These are phyloP conservation scores for Amanita subjunquillea DNA, from an alignment of 768 basidiomycete genomes.

Conservation along the genomic window DNA sequence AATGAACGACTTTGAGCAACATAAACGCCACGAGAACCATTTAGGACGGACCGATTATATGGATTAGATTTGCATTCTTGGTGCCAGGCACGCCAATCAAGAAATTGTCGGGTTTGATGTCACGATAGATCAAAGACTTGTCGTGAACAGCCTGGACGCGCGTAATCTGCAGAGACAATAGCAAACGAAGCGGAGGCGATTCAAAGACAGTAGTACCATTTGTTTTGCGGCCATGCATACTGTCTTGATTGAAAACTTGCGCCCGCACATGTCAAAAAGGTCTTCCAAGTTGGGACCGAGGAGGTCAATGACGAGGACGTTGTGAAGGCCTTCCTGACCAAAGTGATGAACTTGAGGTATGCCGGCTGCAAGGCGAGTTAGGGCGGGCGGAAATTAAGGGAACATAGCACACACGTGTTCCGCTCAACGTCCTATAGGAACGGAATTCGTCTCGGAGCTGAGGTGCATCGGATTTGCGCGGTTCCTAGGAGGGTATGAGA, in stretches of 20 bases:
- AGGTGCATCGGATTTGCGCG: constrained; percentile 95
- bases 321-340: constrained; percentile 96
- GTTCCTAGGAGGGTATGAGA: constrained; percentile 45
- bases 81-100: constrained; percentile 89
- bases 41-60: constrained; percentile 68
- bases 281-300: constrained; percentile 98
- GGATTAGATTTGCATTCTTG: constrained; percentile 81
- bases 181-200: background rate
- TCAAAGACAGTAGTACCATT: constrained; percentile 51
- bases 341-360: constrained; percentile 99
- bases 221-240: constrained; percentile 99
- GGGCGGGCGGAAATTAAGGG: constrained; percentile 1
- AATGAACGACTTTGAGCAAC: background rate
- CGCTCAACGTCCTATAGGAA: constrained; percentile 90
- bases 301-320: constrained; percentile 89
- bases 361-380: constrained; percentile 48
- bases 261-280: constrained; percentile 97
- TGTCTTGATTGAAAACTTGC: constrained; percentile 96
- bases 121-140: constrained; percentile 96
- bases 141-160: constrained; percentile 97
- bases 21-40: constrained; percentile 1
- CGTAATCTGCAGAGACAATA: constrained; percentile 52
- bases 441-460: constrained; percentile 96
- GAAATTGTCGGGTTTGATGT: constrained; percentile 99
- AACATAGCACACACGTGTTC: constrained; percentile 55